Conservation (phyloP, 2,329 filamentous ascomycete species). For the Colletotrichum eleusines region DNA sequence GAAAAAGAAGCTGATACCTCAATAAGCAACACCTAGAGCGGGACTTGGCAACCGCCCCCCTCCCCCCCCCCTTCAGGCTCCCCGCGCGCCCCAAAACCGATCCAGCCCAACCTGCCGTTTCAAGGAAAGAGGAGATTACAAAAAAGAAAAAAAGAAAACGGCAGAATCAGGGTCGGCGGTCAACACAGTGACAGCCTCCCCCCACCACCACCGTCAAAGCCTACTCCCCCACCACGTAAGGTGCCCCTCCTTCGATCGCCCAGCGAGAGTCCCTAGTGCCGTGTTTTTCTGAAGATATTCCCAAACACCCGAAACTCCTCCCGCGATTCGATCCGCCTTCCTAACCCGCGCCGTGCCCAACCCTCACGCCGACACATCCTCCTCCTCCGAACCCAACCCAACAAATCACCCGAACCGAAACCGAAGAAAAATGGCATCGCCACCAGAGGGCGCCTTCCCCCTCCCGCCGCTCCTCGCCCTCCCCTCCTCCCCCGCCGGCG, state of each 20-base stretch:
- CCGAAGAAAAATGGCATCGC: background rate
- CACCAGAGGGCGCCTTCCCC: conserved; percentile 51
- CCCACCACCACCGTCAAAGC: background rate
- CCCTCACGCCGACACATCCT: background rate
- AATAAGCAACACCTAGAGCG: background rate
- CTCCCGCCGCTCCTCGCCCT: conserved; percentile 75
- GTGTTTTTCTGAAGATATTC: conserved; percentile 36
- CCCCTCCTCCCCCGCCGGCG: conserved; percentile 68
- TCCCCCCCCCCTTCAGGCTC: background rate
- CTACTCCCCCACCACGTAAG: conserved; percentile 2
- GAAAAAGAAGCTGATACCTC: no score
- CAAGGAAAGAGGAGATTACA: no score
- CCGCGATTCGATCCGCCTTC: background rate
- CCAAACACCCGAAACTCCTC: conserved; percentile 4
- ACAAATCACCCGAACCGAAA: background rate
- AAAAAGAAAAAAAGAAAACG: background rate
- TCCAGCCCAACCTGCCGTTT: background rate
- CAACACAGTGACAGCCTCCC: background rate
- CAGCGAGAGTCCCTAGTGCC: background rate
- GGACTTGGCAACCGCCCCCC: background rate
- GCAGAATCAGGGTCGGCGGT: conserved; percentile 1
- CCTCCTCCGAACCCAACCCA: background rate
- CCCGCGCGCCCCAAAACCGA: background rate
- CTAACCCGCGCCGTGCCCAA: no score
- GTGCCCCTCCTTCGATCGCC: background rate